phyloP scores from a whole-genome alignment of 139 green algal genomes.

The Raphidocelis subcapitata region DNA sequence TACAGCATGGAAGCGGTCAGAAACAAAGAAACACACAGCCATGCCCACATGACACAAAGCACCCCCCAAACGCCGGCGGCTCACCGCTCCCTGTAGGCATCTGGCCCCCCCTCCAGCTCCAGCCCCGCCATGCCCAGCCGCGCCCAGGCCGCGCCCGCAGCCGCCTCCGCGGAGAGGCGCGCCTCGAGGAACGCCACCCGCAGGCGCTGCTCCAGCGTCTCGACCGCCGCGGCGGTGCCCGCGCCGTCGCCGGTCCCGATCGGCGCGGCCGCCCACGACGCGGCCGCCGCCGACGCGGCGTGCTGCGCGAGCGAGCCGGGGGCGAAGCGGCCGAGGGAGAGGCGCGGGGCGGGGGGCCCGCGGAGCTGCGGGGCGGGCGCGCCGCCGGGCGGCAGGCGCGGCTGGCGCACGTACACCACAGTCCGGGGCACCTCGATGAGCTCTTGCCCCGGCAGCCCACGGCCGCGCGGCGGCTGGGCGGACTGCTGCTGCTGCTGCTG shows the following conservation, averaged over 20 bases:
- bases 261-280: neutral
- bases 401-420: too few relatives aligned
- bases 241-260: neutral
- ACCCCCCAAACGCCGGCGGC: neutral
- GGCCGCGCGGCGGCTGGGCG: too few relatives aligned
- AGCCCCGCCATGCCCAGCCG: neutral
- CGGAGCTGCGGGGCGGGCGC: too few relatives aligned
- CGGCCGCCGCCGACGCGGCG: neutral
- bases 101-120: constrained; percentile 1
- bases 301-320: too few relatives aligned
- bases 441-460: too few relatives aligned
- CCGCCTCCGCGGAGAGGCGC: neutral
- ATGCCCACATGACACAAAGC: neutral
- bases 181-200: neutral
- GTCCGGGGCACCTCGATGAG: too few relatives aligned
- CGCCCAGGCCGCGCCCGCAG: neutral
- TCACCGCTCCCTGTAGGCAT: neutral
- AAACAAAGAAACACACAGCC: neutral
- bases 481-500: too few relatives aligned
- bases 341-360: too few relatives aligned
- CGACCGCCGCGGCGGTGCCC: neutral
- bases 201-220: constrained; percentile 17
- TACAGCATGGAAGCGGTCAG: neutral
- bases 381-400: too few relatives aligned
- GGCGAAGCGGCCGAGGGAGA: too few relatives aligned